A percentile compares a stretch with the other conserved stretches of the same genome.
Evolutionary conservation across 805 yeast species (phyloP).

Genomic region (Yamadazyma sp.): DNA sequence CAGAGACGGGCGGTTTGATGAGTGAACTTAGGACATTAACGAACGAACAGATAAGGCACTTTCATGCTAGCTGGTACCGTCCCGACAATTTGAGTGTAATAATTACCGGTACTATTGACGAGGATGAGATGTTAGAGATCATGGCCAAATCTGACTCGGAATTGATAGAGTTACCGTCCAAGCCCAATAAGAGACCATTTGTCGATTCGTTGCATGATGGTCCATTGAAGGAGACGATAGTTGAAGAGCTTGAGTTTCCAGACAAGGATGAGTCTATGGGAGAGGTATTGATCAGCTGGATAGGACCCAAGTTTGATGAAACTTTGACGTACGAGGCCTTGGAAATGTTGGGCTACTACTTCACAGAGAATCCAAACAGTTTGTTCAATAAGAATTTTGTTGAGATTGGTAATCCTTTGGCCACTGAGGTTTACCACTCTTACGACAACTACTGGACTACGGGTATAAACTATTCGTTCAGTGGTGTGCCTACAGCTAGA

Average conservation of each 20-base stretch:
- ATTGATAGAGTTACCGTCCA: slow-evolving; percentile 44
- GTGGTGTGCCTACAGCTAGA: slow-evolving; percentile 74
- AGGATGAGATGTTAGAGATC: slow-evolving; percentile 60
- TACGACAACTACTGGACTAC: slow-evolving; percentile 73
- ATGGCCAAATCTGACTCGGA: slow-evolving; percentile 62
- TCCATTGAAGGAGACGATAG: slow-evolving; percentile 38
- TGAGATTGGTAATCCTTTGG: slow-evolving; percentile 79
- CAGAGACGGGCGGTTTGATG: slow-evolving; percentile 93
- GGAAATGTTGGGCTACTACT: slow-evolving; percentile 67
- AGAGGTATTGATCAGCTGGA: slow-evolving; percentile 71
- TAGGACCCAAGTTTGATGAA: slow-evolving; percentile 68
- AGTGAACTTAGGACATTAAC: slow-evolving; percentile 70
- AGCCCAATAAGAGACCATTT: slow-evolving; percentile 64
- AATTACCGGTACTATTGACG: slow-evolving; percentile 83
- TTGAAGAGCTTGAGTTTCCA: slow-evolving; percentile 71
- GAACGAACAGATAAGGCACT: slow-evolving; percentile 70
- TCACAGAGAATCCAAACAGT: slow-evolving; percentile 77
- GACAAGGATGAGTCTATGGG: slow-evolving; percentile 87
- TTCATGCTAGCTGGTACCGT: slow-evolving; percentile 70
- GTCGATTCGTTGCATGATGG: slow-evolving; percentile 60
- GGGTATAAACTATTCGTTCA: slow-evolving; percentile 54
- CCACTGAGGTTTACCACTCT: slow-evolving; percentile 65
- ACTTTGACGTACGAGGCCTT: slow-evolving; percentile 62
- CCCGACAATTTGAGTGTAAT: slow-evolving; percentile 84
- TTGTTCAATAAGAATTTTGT: slow-evolving; percentile 68